Conservation (phyloP, 73 alveolate genomes). For the Halteria grandinella region DNA sequence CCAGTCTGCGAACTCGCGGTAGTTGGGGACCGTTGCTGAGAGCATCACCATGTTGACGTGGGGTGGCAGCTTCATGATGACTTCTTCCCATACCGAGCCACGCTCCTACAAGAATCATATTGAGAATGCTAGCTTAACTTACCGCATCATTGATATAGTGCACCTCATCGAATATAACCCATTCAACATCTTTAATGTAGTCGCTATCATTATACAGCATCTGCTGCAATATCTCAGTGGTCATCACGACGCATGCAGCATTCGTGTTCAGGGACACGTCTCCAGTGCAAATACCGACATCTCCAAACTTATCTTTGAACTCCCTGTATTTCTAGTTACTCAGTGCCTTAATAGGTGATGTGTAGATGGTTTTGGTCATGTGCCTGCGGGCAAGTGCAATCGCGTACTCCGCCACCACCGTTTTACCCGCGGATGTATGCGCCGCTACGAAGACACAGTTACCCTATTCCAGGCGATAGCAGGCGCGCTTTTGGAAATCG, state of each 20-base stretch:
- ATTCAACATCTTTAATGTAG: constrained; percentile 82
- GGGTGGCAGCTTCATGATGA: constrained; percentile 93
- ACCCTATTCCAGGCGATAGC: constrained; percentile 88
- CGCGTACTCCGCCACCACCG: constrained; percentile 99
- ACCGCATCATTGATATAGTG: constrained; percentile 94
- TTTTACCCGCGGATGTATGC: constrained; percentile 99
- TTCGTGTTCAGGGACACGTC: constrained; percentile 83
- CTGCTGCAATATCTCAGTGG: constrained; percentile 96
- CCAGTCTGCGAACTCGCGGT: constrained; percentile 98
- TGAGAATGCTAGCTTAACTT: background rate
- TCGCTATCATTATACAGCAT: constrained; percentile 90
- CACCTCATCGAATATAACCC: constrained; percentile 97
- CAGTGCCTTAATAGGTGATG: constrained; percentile 98
- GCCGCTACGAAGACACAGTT: constrained; percentile 97
- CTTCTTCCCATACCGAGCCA: constrained; percentile 99
- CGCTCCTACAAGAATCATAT: constrained; percentile 76
- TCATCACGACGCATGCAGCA: constrained; percentile 97
- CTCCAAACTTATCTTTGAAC: constrained; percentile 90
- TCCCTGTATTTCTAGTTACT: constrained; percentile 97
- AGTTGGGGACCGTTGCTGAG: constrained; percentile 98
- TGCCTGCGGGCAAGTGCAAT: constrained; percentile 94
- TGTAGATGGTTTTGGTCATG: constrained; percentile 93
- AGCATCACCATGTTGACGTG: constrained; percentile 92
- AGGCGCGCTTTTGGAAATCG: constrained; percentile 93
- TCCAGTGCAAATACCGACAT: constrained; percentile 97